These are phyloP conservation scores for Ustilago esculenta DNA, from an alignment of 1,284 basidiomycete genomes.

Conservation along the genomic window DNA sequence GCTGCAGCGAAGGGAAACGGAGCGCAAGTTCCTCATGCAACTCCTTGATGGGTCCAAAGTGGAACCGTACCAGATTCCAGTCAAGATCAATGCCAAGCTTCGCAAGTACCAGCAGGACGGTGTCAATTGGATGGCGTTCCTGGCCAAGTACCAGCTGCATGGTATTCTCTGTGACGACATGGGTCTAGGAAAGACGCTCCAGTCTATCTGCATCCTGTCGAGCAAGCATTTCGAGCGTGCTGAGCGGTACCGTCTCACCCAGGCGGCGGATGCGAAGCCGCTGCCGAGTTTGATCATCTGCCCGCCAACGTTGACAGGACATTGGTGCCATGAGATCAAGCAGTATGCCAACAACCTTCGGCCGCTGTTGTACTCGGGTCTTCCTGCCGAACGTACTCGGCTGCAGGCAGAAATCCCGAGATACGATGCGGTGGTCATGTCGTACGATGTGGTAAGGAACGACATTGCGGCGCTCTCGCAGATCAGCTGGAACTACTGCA, in stretches of 20 bases:
- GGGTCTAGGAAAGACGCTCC: constrained; percentile 97
- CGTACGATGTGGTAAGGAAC: constrained; percentile 96
- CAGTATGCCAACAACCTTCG: constrained; percentile 89
- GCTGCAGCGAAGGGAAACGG: constrained; percentile 77
- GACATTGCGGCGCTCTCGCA: constrained; percentile 83
- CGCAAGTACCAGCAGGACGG: constrained; percentile 98
- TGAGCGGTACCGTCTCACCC: constrained; percentile 75
- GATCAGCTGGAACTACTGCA: constrained; percentile 91
- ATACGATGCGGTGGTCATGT: constrained; percentile 88
- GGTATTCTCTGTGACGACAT: constrained; percentile 99
- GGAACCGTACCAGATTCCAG: constrained; percentile 86
- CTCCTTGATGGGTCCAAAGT: constrained; percentile 83
- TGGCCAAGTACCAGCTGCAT: constrained; percentile 84
- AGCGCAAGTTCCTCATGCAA: constrained; percentile 91
- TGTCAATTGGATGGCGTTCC: constrained; percentile 98
- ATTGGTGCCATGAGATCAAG: constrained; percentile 97
- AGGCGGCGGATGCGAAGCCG: constrained; percentile 81
- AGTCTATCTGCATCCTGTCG: constrained; percentile 96
- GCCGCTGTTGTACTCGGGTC: constrained; percentile 89
- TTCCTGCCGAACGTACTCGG: constrained; percentile 82
- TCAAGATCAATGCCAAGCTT: constrained; percentile 89
- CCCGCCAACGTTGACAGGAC: constrained; percentile 92
- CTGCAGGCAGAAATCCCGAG: constrained; percentile 56
- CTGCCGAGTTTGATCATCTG: constrained; percentile 95
- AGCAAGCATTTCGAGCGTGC: constrained; percentile 91